Evolutionary conservation across 257 asterid species (phyloP).

Genomic region (Anisodus tanguticus): DNA sequence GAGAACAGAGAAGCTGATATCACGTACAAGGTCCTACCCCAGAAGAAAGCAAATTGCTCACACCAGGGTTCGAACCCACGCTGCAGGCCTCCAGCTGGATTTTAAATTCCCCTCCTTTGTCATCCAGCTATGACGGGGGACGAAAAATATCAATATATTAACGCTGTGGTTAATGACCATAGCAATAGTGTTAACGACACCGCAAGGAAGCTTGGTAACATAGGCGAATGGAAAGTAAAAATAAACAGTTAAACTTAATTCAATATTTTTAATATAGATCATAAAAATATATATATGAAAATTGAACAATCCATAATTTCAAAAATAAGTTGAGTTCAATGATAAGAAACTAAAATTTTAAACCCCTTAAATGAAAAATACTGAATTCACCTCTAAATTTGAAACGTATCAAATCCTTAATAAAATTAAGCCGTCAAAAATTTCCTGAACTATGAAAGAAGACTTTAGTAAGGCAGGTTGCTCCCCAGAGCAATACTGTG

Average conservation of each 20-base stretch:
- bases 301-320: too few relatives aligned
- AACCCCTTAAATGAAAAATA: not conserved
- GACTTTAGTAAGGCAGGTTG: too few relatives aligned
- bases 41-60: too few relatives aligned
- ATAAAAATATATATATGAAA: not conserved
- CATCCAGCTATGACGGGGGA: too few relatives aligned
- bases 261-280: not conserved
- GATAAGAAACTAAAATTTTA: not conserved
- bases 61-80: too few relatives aligned
- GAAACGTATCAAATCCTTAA: not conserved
- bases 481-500: too few relatives aligned
- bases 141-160: not conserved
- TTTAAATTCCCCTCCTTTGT: too few relatives aligned
- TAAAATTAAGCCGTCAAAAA: too few relatives aligned
- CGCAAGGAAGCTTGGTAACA: not conserved
- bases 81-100: too few relatives aligned
- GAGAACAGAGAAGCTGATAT: too few relatives aligned
- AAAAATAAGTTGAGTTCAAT: not conserved
- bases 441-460: not conserved
- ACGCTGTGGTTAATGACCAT: not conserved
- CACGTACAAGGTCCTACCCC: too few relatives aligned
- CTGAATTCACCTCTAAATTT: too few relatives aligned
- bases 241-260: not conserved
- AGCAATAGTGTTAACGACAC: not conserved
- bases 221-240: not conserved